Percentiles rank a stretch among this genome's conserved stretches.
Evolutionary conservation across 371 early-diverging fungal genomes (phyloP).

Genomic region (Vairimorpha ceranae): DNA sequence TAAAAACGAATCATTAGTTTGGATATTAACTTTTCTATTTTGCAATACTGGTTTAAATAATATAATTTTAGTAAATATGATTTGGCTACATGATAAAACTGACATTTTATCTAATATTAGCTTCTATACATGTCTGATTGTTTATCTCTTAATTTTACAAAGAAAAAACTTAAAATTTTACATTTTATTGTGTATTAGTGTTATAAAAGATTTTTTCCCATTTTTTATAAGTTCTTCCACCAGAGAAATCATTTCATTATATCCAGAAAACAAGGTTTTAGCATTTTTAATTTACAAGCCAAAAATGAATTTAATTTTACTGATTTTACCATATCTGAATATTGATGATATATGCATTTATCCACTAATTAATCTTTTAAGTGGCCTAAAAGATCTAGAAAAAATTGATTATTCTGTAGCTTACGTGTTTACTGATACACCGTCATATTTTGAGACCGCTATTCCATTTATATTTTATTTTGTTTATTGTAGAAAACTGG

Average conservation of each 20-base stretch:
- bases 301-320: background rate
- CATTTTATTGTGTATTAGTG: background rate
- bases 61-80: background rate
- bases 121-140: background rate
- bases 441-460: background rate
- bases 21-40: conserved; percentile 2
- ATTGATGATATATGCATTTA: background rate
- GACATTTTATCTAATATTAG: background rate
- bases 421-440: conserved; percentile 30
- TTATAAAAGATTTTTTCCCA: background rate
- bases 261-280: background rate
- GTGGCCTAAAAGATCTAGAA: conserved; percentile 11
- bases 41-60: background rate
- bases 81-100: background rate
- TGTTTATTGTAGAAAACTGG: conserved; percentile 16
- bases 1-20: conserved; percentile 7
- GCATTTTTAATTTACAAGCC: background rate
- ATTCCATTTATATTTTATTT: conserved; percentile 32
- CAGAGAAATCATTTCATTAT: background rate
- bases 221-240: background rate
- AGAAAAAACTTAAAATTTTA: background rate
- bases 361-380: background rate
- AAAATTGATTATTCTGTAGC: conserved; percentile 29
- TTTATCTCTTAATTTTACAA: background rate
- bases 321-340: background rate